Evolutionary conservation across 306 rosid species (phyloP).

Genomic region (Ceratonia siliqua): DNA sequence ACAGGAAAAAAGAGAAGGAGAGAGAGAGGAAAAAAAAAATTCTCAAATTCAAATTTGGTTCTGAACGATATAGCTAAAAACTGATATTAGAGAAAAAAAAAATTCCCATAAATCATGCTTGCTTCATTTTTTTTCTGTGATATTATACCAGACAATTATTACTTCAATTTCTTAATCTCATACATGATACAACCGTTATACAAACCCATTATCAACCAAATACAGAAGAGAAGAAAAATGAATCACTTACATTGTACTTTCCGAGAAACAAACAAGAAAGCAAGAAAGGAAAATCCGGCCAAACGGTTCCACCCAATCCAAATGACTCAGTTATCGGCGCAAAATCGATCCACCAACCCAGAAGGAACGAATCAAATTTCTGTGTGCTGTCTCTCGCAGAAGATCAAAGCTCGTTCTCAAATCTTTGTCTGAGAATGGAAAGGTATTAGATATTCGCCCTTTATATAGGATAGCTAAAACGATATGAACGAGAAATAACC

Average conservation of each 20-base stretch:
- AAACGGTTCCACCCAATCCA: slow-evolving; percentile 59
- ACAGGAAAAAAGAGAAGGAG: not conserved
- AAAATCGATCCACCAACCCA: slow-evolving; percentile 63
- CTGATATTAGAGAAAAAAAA: not conserved
- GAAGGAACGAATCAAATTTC: not conserved
- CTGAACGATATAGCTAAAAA: not conserved
- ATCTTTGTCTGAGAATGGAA: not conserved
- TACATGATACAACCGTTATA: too few species aligned
- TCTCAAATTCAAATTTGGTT: not conserved
- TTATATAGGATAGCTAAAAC: slow-evolving; percentile 13
- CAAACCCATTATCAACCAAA: not conserved
- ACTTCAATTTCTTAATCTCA: too few species aligned
- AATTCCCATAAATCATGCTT: not conserved
- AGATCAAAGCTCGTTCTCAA: not conserved
- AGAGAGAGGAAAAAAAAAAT: not conserved
- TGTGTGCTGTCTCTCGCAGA: not conserved
- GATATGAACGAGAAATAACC: not conserved
- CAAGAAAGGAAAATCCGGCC: slow-evolving; percentile 31
- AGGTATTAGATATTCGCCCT: not conserved
- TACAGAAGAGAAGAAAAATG: not conserved
- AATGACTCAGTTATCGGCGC: slow-evolving; percentile 43
- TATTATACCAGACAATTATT: not conserved
- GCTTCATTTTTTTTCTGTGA: too few species aligned
- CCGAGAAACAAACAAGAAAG: not conserved
- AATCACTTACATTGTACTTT: slow-evolving; percentile 35